These are phyloP conservation scores for Pugionium cornutum DNA, from an alignment of 345 rosid genomes.

Conservation along the genomic window DNA sequence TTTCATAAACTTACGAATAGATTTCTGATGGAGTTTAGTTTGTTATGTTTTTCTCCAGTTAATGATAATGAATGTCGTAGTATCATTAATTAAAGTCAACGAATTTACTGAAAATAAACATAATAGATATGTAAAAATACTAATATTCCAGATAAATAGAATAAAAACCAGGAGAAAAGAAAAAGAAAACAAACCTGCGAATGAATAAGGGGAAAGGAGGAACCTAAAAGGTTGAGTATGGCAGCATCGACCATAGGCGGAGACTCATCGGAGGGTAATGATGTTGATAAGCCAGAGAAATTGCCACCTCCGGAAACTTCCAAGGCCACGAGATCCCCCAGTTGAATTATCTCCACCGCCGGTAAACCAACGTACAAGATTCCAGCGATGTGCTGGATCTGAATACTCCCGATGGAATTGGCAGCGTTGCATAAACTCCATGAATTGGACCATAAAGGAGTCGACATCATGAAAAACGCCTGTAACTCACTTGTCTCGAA, in stretches of 20 bases:
- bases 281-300: conserved; percentile 44
- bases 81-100: conserved; percentile 8
- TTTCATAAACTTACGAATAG: background rate
- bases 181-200: conserved; percentile 46
- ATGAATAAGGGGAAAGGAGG: conserved; percentile 32
- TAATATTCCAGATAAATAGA: background rate
- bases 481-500: conserved; percentile 82
- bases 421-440: conserved; percentile 56
- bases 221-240: conserved; percentile 44
- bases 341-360: conserved; percentile 12
- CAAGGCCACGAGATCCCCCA: conserved; percentile 30
- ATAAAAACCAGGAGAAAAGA: background rate
- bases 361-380: conserved; percentile 61
- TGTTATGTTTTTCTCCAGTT: background rate
- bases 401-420: conserved; percentile 21
- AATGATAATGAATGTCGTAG: background rate
- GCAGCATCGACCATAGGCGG: conserved; percentile 55
- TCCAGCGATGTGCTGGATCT: conserved; percentile 37
- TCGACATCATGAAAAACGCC: conserved; percentile 61
- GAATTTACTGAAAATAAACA: background rate
- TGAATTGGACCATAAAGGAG: conserved; percentile 51
- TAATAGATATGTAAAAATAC: background rate
- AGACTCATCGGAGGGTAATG: conserved; percentile 42
- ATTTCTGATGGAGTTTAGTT: background rate
- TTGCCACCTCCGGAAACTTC: conserved; percentile 20